Percentiles rank a stretch among this genome's conserved stretches.
Conservation (phyloP, 1,284 basidiomycete species). For the Coniferiporia sulphurascens region DNA sequence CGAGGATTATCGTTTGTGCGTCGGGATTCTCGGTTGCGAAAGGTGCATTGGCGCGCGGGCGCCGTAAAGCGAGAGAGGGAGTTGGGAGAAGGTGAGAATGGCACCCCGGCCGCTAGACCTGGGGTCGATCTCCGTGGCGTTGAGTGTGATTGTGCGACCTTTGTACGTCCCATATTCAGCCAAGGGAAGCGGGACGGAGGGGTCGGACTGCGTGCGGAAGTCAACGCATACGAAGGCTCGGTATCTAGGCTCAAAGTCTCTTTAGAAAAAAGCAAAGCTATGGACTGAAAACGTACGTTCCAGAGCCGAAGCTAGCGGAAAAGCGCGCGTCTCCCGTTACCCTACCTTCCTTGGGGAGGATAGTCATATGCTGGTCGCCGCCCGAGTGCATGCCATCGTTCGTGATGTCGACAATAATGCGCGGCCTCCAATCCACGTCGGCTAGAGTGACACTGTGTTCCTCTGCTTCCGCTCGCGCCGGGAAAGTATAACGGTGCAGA, state of each 20-base stretch:
- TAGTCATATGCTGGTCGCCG: constrained; percentile 38
- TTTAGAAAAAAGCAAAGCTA: background rate
- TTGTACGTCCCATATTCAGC: constrained; percentile 53
- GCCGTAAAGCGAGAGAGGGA: no score
- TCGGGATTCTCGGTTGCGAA: background rate
- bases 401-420: constrained; percentile 51
- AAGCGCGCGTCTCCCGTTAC: constrained; percentile 31
- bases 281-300: background rate
- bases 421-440: constrained; percentile 32
- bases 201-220: constrained; percentile 40
- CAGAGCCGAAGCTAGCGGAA: constrained; percentile 7
- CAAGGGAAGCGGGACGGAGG: constrained; percentile 22
- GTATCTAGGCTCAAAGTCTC: background rate
- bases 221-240: constrained; percentile 38
- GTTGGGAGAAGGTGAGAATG: constrained; percentile 43
- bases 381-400: constrained; percentile 53
- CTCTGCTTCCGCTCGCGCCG: constrained; percentile 17
- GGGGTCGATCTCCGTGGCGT: constrained; percentile 30
- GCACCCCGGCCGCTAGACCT: constrained; percentile 39
- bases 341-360: constrained; percentile 43
- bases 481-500: constrained; percentile 50
- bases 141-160: constrained; percentile 41
- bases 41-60: constrained; percentile 22
- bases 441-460: constrained; percentile 16
- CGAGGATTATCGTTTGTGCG: constrained; percentile 38